A percentile compares a stretch with the other conserved stretches of the same genome.
phyloP scores from a whole-genome alignment of 352 stramenopile genomes.

The Pythium aphanidermatum region DNA sequence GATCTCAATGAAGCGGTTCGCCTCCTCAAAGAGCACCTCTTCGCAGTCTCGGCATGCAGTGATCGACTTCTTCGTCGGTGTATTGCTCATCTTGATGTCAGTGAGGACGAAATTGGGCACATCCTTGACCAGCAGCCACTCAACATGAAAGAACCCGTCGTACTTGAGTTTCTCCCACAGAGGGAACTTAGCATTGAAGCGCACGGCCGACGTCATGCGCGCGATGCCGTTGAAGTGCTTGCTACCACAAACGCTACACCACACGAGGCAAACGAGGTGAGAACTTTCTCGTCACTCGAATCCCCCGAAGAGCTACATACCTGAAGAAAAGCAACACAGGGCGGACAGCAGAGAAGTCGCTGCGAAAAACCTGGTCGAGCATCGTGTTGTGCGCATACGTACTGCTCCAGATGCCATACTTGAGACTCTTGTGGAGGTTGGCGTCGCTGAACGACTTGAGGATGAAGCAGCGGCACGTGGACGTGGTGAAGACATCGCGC shows the following conservation, averaged over 20 bases:
- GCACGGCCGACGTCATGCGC: conserved; percentile 65
- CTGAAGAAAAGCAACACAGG: conserved; percentile 79
- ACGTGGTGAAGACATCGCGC: conserved; percentile 46
- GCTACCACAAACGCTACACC: conserved; percentile 56
- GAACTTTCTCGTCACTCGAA: too few relatives aligned
- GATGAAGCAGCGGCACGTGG: conserved; percentile 75
- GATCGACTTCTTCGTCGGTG: conserved; percentile 73
- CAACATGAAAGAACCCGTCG: conserved; percentile 70
- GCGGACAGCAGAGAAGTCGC: conserved; percentile 53
- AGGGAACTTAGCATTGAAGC: conserved; percentile 41
- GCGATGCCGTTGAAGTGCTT: conserved; percentile 76
- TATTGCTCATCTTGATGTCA: conserved; percentile 73
- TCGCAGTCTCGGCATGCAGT: conserved; percentile 72
- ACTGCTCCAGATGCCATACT: conserved; percentile 78
- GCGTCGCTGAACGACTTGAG: conserved; percentile 83
- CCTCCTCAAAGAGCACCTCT: conserved; percentile 73
- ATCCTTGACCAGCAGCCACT: conserved; percentile 82
- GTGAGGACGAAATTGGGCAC: conserved; percentile 78
- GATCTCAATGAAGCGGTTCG: conserved; percentile 54
- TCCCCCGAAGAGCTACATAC: conserved; percentile 15
- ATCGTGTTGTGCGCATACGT: conserved; percentile 63
- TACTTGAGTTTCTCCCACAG: conserved; percentile 85
- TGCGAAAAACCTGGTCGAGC: conserved; percentile 65
- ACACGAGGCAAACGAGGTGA: too few relatives aligned
- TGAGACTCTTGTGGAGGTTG: conserved; percentile 84